Percentiles rank a stretch among this genome's conserved stretches.
Evolutionary conservation across 495 filamentous ascomycete genomes (phyloP).

Genomic region (Diplogelasinospora grovesii): DNA sequence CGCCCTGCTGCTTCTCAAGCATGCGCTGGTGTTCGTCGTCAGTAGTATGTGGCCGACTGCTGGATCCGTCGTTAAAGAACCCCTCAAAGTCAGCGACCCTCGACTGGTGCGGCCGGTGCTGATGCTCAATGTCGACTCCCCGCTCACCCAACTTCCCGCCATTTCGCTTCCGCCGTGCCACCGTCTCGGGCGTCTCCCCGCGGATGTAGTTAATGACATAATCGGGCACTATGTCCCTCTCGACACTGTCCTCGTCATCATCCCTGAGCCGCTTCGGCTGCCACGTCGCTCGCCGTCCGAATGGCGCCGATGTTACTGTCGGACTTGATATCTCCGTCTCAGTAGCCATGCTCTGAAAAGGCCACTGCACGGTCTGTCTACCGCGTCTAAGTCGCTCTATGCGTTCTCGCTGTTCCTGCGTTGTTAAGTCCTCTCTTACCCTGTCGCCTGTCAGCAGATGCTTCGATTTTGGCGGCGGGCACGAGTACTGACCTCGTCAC

Average conservation of each 20-base stretch:
- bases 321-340: slow-evolving; percentile 15
- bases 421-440: slow-evolving; percentile 8
- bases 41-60: neutral
- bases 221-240: slow-evolving; percentile 36
- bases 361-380: slow-evolving; percentile 25
- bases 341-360: slow-evolving; percentile 25
- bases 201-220: slow-evolving; percentile 41
- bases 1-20: neutral
- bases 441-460: slow-evolving; percentile 4
- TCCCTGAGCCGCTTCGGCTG: slow-evolving; percentile 12
- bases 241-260: slow-evolving; percentile 18
- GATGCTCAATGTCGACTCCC: slow-evolving; percentile 22
- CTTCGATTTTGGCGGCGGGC: neutral
- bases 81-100: slow-evolving; percentile 29
- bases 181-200: slow-evolving; percentile 37
- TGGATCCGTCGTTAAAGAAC: slow-evolving; percentile 11
- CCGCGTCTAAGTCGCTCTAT: slow-evolving; percentile 9
- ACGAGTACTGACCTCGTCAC: slow-evolving; percentile 15
- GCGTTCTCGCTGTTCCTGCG: no score
- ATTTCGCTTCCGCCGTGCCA: slow-evolving; percentile 32
- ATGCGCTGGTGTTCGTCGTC: slow-evolving; percentile 10
- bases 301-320: slow-evolving; percentile 5
- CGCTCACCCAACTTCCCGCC: slow-evolving; percentile 27
- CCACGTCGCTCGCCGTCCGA: slow-evolving; percentile 19
- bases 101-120: slow-evolving; percentile 22